Evolutionary conservation across 2,329 filamentous ascomycete genomes (phyloP).

Genomic region (Diaporthe amygdali): DNA sequence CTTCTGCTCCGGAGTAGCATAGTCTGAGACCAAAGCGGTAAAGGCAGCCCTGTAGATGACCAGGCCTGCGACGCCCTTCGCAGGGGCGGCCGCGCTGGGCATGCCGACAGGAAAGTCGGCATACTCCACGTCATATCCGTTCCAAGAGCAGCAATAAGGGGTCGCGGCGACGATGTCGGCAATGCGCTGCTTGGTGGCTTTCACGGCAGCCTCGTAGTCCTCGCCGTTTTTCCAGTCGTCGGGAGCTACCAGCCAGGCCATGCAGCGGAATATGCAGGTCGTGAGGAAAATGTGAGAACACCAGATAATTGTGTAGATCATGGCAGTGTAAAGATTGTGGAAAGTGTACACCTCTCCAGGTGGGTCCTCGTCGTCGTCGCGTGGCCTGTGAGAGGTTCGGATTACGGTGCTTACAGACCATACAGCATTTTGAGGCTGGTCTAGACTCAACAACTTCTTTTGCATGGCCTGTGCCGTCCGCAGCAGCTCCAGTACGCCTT

Average conservation of each 20-base stretch:
- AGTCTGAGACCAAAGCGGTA: constrained; percentile 28
- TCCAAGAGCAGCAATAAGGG: constrained; percentile 30
- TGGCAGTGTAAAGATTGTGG: constrained; percentile 27
- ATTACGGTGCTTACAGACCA: constrained; percentile 8
- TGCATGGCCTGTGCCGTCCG: constrained; percentile 14
- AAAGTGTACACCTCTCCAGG: constrained; percentile 29
- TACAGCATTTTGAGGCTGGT: constrained; percentile 4
- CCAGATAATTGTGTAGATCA: constrained; percentile 30
- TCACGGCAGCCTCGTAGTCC: constrained; percentile 27
- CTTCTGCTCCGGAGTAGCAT: constrained; percentile 28
- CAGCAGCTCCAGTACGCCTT: constrained; percentile 1
- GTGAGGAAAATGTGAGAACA: constrained; percentile 30
- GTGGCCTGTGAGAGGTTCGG: not conserved
- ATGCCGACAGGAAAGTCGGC: constrained; percentile 27
- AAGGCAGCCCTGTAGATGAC: constrained; percentile 29
- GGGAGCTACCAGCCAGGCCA: constrained; percentile 29
- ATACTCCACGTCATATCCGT: constrained; percentile 24
- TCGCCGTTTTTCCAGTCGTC: constrained; percentile 27
- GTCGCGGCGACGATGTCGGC: constrained; percentile 27
- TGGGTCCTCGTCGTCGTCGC: constrained; percentile 17
- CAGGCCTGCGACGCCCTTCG: constrained; percentile 29
- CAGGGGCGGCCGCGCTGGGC: constrained; percentile 21
- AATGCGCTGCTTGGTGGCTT: constrained; percentile 26
- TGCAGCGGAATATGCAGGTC: constrained; percentile 29
- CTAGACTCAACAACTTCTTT: constrained; percentile 6